Evolutionary conservation across 306 rosid genomes (phyloP).

Genomic region (Dryas alaskensis): DNA sequence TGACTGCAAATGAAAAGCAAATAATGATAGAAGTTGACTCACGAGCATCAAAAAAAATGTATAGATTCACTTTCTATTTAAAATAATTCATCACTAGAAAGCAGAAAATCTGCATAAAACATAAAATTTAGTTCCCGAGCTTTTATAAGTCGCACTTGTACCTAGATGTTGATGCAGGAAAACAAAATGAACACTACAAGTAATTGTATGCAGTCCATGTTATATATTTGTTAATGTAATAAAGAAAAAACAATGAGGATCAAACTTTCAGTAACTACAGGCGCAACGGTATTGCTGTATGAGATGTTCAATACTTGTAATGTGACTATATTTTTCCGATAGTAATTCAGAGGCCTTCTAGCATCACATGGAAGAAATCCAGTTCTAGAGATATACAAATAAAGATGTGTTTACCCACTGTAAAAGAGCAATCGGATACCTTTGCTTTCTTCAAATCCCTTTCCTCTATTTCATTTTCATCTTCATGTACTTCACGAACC

Average conservation of each 20-base stretch:
- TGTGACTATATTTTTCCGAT: background rate
- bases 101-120: background rate
- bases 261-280: background rate
- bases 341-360: background rate
- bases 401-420: background rate
- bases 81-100: background rate
- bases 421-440: constrained; percentile 25
- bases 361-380: background rate
- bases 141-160: background rate
- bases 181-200: background rate
- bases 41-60: background rate
- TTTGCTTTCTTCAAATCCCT: constrained; percentile 39
- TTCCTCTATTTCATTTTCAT: constrained; percentile 39
- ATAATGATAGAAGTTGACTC: constrained; percentile 5
- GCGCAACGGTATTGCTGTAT: background rate
- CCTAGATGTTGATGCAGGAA: constrained; percentile 3
- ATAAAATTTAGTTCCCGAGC: background rate
- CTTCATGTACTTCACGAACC: constrained; percentile 35
- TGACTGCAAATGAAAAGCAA: constrained; percentile 30
- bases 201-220: background rate
- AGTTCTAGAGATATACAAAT: background rate
- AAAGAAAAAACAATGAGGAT: background rate
- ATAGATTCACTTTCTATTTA: background rate
- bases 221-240: background rate
- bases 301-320: background rate